Conservation (phyloP, 176 grass and related monocot species). For the Musa itinerans region DNA sequence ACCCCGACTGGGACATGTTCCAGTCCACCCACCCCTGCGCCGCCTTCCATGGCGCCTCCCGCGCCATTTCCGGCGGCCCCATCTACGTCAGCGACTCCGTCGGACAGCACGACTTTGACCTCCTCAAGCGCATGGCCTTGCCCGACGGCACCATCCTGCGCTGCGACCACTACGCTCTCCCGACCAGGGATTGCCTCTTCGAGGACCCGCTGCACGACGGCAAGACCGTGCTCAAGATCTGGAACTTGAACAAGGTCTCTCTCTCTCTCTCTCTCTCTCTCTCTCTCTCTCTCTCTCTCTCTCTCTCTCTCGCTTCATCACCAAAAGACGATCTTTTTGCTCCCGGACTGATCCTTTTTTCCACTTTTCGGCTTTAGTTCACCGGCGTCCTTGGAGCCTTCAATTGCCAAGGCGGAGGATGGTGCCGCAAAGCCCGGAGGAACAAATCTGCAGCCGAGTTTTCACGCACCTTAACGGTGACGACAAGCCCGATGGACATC, state of each 20-base stretch:
- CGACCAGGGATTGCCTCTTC: slow-evolving; percentile 72
- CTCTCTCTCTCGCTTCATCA: not conserved
- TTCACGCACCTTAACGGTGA: slow-evolving; percentile 42
- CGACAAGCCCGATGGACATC: slow-evolving; percentile 42
- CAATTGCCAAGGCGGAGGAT: slow-evolving; percentile 98
- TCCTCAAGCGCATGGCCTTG: slow-evolving; percentile 51
- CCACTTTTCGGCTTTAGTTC: slow-evolving; percentile 26
- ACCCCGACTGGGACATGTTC: slow-evolving; percentile 99
- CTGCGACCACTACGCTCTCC: slow-evolving; percentile 67
- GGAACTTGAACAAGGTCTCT: slow-evolving; percentile 60
- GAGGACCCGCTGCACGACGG: slow-evolving; percentile 62
- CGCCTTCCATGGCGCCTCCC: slow-evolving; percentile 88
- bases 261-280: too few relatives aligned
- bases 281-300: too few relatives aligned
- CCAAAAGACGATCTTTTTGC: not conserved
- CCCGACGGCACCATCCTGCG: slow-evolving; percentile 73
- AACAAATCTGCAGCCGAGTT: slow-evolving; percentile 49
- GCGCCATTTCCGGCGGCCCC: slow-evolving; percentile 81
- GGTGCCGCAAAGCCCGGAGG: slow-evolving; percentile 58
- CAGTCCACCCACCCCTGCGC: slow-evolving; percentile 89
- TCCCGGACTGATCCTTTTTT: not conserved
- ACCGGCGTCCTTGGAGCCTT: slow-evolving; percentile 65
- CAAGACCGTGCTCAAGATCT: slow-evolving; percentile 79
- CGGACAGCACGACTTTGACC: slow-evolving; percentile 58
- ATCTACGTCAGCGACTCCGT: slow-evolving; percentile 80